Evolutionary conservation across 768 basidiomycete species (phyloP).

Genomic region (Boletus reticuloceps): DNA sequence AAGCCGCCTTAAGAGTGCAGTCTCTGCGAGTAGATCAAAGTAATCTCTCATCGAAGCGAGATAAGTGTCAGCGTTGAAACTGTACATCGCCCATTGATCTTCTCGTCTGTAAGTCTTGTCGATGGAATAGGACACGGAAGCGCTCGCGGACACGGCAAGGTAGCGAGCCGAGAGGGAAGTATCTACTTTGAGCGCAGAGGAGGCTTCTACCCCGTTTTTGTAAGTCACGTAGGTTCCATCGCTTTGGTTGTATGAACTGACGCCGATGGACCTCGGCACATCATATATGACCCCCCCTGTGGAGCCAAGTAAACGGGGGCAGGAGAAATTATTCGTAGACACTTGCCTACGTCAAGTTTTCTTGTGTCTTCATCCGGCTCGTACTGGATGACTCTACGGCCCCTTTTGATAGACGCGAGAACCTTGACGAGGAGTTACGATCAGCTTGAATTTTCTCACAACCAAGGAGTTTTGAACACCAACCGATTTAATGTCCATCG

Average conservation of each 20-base stretch:
- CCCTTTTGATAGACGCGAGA: neutral
- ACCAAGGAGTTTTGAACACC: neutral
- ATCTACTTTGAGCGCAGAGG: neutral
- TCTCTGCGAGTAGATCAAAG: neutral
- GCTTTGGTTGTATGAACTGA: neutral
- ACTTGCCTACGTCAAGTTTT: neutral
- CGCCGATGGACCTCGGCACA: neutral
- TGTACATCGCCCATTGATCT: slow-evolving; percentile 17
- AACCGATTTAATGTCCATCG: slow-evolving; percentile 4
- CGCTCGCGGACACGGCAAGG: slow-evolving; percentile 8
- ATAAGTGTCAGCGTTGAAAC: slow-evolving; percentile 13
- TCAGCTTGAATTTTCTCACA: neutral
- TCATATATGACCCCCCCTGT: neutral
- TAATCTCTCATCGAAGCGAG: slow-evolving; percentile 10
- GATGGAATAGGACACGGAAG: slow-evolving; percentile 12
- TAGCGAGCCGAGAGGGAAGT: slow-evolving; percentile 3
- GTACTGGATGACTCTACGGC: neutral
- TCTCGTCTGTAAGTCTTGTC: slow-evolving; percentile 10
- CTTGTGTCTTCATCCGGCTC: neutral
- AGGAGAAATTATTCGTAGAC: too few relatives aligned
- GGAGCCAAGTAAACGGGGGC: neutral
- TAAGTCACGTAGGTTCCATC: slow-evolving; percentile 6
- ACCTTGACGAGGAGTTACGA: neutral
- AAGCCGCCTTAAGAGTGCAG: neutral
- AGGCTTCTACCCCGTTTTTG: neutral